Percentiles rank a stretch among this genome's conserved stretches.
These are phyloP conservation scores for Exsudoporus frostii DNA, from an alignment of 768 basidiomycete genomes.

Conservation along the genomic window DNA sequence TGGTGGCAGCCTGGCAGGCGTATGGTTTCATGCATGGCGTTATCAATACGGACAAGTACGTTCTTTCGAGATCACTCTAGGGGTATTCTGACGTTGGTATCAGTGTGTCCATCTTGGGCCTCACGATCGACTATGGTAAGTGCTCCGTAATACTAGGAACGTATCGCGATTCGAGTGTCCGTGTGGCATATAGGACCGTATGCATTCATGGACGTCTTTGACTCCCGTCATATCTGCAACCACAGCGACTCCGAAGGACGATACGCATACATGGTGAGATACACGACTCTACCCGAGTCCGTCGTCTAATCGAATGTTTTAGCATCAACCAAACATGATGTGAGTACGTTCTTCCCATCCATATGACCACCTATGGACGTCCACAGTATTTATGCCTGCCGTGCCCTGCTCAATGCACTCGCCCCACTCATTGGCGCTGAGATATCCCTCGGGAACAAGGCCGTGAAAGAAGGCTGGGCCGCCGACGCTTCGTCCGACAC, in stretches of 20 bases:
- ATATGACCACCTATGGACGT: conserved; percentile 2
- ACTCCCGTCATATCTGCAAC: conserved; percentile 84
- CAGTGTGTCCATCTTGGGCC: conserved; percentile 69
- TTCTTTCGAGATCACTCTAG: background rate
- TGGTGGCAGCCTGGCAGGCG: conserved; percentile 96
- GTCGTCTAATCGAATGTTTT: conserved; percentile 4
- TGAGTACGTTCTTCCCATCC: conserved; percentile 32
- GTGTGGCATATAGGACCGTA: conserved; percentile 61
- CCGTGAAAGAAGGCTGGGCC: conserved; percentile 60
- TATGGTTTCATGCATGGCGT: conserved; percentile 96
- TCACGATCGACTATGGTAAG: conserved; percentile 75
- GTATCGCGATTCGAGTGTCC: background rate
- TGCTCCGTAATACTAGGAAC: background rate
- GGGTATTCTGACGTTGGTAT: conserved; percentile 6
- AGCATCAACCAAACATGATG: conserved; percentile 83
- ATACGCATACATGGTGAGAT: conserved; percentile 62
- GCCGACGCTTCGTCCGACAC: conserved; percentile 47
- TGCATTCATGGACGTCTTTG: conserved; percentile 94
- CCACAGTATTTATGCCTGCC: conserved; percentile 70
- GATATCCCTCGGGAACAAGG: conserved; percentile 46
- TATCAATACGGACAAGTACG: conserved; percentile 94
- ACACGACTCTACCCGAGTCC: background rate
- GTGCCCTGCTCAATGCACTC: conserved; percentile 71
- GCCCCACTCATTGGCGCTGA: conserved; percentile 89
- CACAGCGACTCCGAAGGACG: conserved; percentile 77